Evolutionary conservation across 495 filamentous ascomycete genomes (phyloP), one percentile per base, ranked within the genome.

Genomic region (Chaetomidium leptoderma): DNA sequence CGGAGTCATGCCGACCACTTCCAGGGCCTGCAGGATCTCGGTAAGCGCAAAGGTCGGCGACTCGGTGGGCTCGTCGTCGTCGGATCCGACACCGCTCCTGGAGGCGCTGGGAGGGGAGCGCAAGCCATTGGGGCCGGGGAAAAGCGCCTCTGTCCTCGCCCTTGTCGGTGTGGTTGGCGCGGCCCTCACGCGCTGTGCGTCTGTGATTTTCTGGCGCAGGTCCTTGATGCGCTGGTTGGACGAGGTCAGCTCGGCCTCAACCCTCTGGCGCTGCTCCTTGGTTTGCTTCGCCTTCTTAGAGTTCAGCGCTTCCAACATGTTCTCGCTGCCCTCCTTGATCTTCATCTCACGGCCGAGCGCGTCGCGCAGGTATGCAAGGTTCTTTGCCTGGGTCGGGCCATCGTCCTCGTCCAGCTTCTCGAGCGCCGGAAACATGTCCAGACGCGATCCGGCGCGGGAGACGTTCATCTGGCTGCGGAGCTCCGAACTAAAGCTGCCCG

Each of bases 281-380:
- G 89, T 88, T 66, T 97, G 91, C 70, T 97, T 98, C 13, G 88
- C 85, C 66, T 93, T 96, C 72, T 98, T 98, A n/a, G 84, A 77
- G 65, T 95, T 88, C 57, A 98, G 70, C 17, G 92, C 93, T 74
- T 97, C 93, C 50, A 98, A 73, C 81, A 97, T 83, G 69, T 98
- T 98, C 78, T 98, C 93, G 51, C 92, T 96, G 24, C 93, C 93
- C 57, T 90, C 86, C 73, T 95, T 97, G 67, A 97, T 97, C 78
- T 97, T 97, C 73, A 88, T 86, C 70, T 97, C 93, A 64, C 92
- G 91, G 47, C 89, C 91, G 56, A 98, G 85, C 67, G 84, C 83
- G 65, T 96, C 90, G 56, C 86, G 82, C 58, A 95, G 78, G 40
- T 83, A 75, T 26, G 83, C 81, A 62, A 95, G 81, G 16, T 84